Evolutionary conservation across 2,329 filamentous ascomycete species (phyloP).

Genomic region (Cordyceps cateniannulata): DNA sequence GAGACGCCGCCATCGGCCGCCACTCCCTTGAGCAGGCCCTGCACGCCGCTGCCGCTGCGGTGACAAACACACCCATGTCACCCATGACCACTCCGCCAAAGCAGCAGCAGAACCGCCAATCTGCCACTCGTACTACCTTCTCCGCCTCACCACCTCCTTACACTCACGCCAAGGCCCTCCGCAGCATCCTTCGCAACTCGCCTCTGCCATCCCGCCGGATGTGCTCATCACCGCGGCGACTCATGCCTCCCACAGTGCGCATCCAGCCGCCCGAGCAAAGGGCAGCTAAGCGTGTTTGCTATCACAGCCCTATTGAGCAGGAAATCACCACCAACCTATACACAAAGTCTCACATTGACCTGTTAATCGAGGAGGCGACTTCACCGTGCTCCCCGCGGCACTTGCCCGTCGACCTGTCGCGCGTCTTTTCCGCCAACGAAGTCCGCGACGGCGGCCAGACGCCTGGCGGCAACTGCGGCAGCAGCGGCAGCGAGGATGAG

Average conservation of each 20-base stretch:
- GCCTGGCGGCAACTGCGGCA: constrained; percentile 35
- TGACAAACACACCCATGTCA: background rate
- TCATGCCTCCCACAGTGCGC: constrained; percentile 37
- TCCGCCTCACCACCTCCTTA: constrained; percentile 41
- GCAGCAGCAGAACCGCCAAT: background rate
- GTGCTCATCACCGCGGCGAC: constrained; percentile 42
- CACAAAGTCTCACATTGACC: constrained; percentile 56
- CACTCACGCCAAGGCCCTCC: constrained; percentile 50
- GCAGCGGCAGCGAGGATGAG: background rate
- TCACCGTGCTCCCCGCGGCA: constrained; percentile 34
- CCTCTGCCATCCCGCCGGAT: constrained; percentile 44
- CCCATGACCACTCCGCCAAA: background rate
- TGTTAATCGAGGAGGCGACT: constrained; percentile 47
- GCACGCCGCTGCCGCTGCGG: background rate
- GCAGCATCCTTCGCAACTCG: constrained; percentile 61
- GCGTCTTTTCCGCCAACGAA: constrained; percentile 47
- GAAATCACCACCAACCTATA: constrained; percentile 59
- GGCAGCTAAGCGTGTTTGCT: constrained; percentile 51
- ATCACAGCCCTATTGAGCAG: constrained; percentile 56
- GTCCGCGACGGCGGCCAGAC: constrained; percentile 56
- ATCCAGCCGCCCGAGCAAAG: constrained; percentile 22
- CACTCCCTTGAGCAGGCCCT: constrained; percentile 4
- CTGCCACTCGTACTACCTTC: background rate
- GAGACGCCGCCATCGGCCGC: constrained; percentile 23
- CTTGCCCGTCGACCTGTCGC: constrained; percentile 40